Evolutionary conservation across 2,329 filamentous ascomycete species (phyloP).

Genomic region (Lecanicillium sp.): DNA sequence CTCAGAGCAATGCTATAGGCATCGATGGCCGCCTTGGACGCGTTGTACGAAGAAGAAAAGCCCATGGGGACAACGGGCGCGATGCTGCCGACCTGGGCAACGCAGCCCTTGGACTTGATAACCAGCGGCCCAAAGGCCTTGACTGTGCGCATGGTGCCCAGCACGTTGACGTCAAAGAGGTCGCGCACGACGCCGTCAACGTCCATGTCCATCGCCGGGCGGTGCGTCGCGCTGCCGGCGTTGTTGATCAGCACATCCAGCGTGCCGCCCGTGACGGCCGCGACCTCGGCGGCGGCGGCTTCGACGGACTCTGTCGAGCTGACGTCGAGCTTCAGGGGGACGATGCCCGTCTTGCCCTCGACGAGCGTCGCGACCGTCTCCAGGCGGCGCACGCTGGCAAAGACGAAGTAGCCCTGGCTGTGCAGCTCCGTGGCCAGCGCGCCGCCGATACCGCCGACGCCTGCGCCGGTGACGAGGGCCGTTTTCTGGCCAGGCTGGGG

Average conservation of each 20-base stretch:
- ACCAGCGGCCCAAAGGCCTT: constrained; percentile 18
- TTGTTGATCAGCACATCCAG: constrained; percentile 15
- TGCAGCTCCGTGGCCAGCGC: constrained; percentile 12
- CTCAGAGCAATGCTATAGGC: constrained; percentile 18
- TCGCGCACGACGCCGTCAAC: constrained; percentile 12
- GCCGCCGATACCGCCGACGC: constrained; percentile 14
- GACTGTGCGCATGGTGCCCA: constrained; percentile 18
- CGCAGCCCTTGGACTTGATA: constrained; percentile 19
- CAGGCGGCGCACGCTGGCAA: constrained; percentile 11
- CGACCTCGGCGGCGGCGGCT: constrained; percentile 3
- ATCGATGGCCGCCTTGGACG: constrained; percentile 20
- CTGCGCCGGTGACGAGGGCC: constrained; percentile 13
- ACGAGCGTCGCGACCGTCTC: constrained; percentile 3
- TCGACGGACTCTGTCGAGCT: constrained; percentile 8
- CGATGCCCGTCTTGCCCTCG: background rate
- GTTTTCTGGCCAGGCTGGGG: constrained; percentile 13
- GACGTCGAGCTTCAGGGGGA: constrained; percentile 8
- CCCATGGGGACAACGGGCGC: constrained; percentile 19
- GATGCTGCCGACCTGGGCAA: constrained; percentile 23
- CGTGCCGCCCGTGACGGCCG: constrained; percentile 1
- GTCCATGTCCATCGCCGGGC: constrained; percentile 12
- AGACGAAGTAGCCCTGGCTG: constrained; percentile 12
- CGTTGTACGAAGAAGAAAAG: constrained; percentile 20
- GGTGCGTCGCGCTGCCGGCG: constrained; percentile 11
- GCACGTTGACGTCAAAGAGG: constrained; percentile 13